Base-by-base conservation (phyloP, 495 filamentous ascomycete species). In the Hyaloscypha variabilis region DNA sequence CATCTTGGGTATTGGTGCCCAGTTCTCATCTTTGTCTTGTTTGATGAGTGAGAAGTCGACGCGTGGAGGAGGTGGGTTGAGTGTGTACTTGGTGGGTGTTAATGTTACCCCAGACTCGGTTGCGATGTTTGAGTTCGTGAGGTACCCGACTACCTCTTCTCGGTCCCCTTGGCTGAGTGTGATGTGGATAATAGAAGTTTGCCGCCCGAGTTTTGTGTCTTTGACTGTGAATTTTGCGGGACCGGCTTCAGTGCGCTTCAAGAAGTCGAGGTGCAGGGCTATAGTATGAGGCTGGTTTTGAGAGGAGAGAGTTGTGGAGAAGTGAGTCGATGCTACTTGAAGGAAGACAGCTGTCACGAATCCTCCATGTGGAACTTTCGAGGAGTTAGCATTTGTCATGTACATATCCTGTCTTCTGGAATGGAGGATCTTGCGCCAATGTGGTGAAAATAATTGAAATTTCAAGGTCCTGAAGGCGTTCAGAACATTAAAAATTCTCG, bases 341-440 rank as follows among this genome's bases (percentile, higher is more conserved):
- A 91, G 82, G 64, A 96, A 74, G 31, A 21, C 74, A 5, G 88
- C 79, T 23, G 88, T 88, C 13, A 90, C 87, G 70, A 90, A 94
- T 54, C 92, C 93, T 64, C 92, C 92, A 70, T 97, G 91, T 23
- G 91, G 91, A 6, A 97, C 92, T 91, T 36, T 24, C 30, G 65
- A 23, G 53, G 28, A 1, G 42, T 13, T 23, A 62, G 53, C 25
- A 64, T 36, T n/a, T n/a, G n/a, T n/a, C n/a, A n/a, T n/a, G n/a
- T n/a, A n/a, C n/a, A n/a, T n/a, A n/a, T n/a, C n/a, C n/a, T n/a
- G n/a, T n/a, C n/a, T n/a, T n/a, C n/a, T n/a, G n/a, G n/a, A n/a
- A n/a, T n/a, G n/a, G n/a, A n/a, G n/a, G n/a, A n/a, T n/a, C n/a
- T n/a, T n/a, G n/a, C n/a, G n/a, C n/a, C n/a, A n/a, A n/a, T n/a